Percentiles rank a stretch among this genome's conserved stretches.
phyloP scores from a whole-genome alignment of 768 basidiomycete species.

The Collybia sp. region DNA sequence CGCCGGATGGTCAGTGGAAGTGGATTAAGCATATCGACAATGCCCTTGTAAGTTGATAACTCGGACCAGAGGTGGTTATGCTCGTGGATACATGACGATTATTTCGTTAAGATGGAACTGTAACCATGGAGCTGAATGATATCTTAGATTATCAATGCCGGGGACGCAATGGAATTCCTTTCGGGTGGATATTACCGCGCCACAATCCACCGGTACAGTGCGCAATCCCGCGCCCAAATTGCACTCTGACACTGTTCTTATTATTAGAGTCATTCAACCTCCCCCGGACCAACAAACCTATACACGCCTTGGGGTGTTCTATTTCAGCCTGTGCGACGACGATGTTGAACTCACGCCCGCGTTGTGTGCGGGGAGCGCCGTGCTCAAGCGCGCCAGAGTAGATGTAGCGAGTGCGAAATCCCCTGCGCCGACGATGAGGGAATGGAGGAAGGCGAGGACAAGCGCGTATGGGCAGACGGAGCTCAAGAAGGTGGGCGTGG shows the following conservation, averaged over 20 bases:
- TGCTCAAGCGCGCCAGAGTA: conserved; percentile 42
- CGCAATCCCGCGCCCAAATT: not conserved
- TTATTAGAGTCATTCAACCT: conserved; percentile 53
- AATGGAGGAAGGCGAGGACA: conserved; percentile 48
- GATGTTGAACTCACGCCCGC: conserved; percentile 40
- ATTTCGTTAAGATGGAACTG: no score
- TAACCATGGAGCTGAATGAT: no score
- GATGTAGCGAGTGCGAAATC: conserved; percentile 27
- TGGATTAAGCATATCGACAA: conserved; percentile 56
- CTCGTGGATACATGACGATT: no score
- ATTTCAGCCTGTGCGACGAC: conserved; percentile 52
- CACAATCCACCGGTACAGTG: conserved; percentile 41
- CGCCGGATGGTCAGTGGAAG: conserved; percentile 44
- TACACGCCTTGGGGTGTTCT: conserved; percentile 53
- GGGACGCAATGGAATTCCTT: conserved; percentile 55
- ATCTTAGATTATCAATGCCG: conserved; percentile 51
- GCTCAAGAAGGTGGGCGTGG: conserved; percentile 36
- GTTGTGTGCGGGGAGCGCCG: conserved; percentile 31
- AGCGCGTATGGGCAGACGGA: conserved; percentile 45
- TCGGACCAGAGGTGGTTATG: no score
- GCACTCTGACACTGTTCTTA: not conserved
- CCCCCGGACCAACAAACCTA: conserved; percentile 46
- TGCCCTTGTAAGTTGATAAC: conserved; percentile 33
- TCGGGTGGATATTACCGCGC: conserved; percentile 56
- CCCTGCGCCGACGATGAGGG: conserved; percentile 45